Base-by-base conservation (phyloP, 805 yeast genomes). In the Cyberlindnera maritima region DNA sequence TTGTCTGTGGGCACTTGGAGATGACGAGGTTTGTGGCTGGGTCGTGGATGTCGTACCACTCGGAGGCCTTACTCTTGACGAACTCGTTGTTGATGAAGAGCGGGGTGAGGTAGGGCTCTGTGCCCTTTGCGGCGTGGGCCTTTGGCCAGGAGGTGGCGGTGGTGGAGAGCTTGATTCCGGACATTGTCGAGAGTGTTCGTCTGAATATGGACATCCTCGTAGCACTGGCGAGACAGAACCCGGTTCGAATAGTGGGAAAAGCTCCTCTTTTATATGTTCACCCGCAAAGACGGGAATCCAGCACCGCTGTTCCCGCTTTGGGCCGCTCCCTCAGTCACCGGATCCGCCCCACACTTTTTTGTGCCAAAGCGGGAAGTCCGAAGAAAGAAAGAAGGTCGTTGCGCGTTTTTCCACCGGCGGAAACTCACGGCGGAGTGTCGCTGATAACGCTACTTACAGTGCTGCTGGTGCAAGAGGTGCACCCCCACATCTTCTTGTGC, bases 21-120 rank as follows among this genome's bases (percentile, higher is more conserved):
- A 84, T 82, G 40, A 83, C 77, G 51, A 68, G 58, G 62, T 81
- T 76, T 33, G 90, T 84, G 44, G 90, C 85, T 2, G 91, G 91
- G 62, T 84, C 91, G 61, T 77, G 82, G 44, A 84, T 71, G 54
- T 83, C 88, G 54, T 72, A 79, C 88, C 89, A 77, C 39, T 70
- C 68, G 14, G 67, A 52, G 3, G 85, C 65, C 31, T 66, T 67
- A 1, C 78, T 72, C 55, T 74, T 68, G 55, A 74, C 55, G 47
- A 76, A 64, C 59, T 74, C 46, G 56, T 77, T 77, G 57, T 75
- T 62, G 52, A 69, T 56, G 59, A 78, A 77, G 36, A 71, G 62
- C 14, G 81, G 81, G 3, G 82, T 78, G 43, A 72, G 41, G 53
- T 77, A 77, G 2, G 79, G 77, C 57, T 69, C 71, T 8, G 65